Percentiles rank a stretch among this genome's conserved stretches.
phyloP scores from a whole-genome alignment of 176 grass and related monocot species.

The Bonia amplexicaulis region DNA sequence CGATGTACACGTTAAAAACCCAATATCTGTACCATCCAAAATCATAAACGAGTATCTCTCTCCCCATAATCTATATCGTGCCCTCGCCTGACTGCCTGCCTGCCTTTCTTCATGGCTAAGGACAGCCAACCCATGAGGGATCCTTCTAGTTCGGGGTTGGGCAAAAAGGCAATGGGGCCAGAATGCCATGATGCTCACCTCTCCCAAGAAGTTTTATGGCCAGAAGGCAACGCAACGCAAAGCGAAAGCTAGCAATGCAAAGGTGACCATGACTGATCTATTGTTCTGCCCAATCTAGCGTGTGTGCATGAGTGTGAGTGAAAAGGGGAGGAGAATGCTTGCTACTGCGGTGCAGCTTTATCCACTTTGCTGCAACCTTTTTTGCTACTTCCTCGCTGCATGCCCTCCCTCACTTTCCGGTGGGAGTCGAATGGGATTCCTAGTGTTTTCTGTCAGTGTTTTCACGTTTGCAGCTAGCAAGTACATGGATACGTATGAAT shows the following conservation, averaged over 20 bases:
- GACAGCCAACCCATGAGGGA: not conserved
- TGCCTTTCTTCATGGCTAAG: constrained; percentile 1
- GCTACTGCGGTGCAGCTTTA: not conserved
- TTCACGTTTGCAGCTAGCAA: not conserved
- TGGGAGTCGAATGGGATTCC: constrained; percentile 20
- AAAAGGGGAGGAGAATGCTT: not conserved
- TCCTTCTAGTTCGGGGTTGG: too few relatives aligned
- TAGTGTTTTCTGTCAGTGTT: not conserved
- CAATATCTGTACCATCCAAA: too few relatives aligned
- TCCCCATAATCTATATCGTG: too few relatives aligned
- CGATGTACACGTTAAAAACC: too few relatives aligned
- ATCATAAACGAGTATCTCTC: too few relatives aligned
- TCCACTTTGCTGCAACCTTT: not conserved
- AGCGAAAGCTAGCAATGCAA: not conserved
- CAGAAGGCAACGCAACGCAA: not conserved
- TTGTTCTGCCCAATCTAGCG: not conserved
- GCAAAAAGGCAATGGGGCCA: constrained; percentile 11
- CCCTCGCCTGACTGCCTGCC: not conserved
- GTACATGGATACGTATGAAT: not conserved
- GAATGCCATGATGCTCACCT: not conserved
- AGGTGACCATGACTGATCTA: constrained; percentile 6
- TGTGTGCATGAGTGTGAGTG: not conserved
- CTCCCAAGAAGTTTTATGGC: not conserved
- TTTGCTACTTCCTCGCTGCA: not conserved
- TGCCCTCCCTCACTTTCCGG: not conserved